Evolutionary conservation across 2,329 filamentous ascomycete species (phyloP), one percentile per base, ranked within the genome.

Genomic region (Aspergillus proliferans): DNA sequence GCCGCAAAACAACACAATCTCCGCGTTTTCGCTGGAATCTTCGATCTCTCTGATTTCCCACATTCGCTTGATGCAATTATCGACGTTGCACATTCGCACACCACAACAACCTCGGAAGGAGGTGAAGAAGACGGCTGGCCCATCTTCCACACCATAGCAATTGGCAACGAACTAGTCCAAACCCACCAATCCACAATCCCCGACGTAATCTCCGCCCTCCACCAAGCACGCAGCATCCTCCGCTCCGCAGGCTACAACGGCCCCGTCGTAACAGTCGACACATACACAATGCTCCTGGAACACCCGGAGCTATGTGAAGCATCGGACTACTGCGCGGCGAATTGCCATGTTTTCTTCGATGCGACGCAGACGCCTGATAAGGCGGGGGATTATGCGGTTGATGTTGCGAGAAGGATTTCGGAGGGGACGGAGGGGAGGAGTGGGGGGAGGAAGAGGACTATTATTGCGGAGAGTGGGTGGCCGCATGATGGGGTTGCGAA

Each of bases 401-500:
- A 74, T 22, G 82, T 84, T 54, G 77, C 74, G 6, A 62, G 72
- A 24, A 65, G 58, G 6, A 71, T 84, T 50, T 71, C 71, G 15
- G 57, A 67, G 6, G 59, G 62, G 3, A 73, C 71, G 3, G 81
- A 77, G 46, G 70, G 71, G 21, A 36, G 18, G 34, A 18, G 14
- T 36, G 34, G 34, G 34, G 15, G 15, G 34, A 36, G 38, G 18
- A 85, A 88, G 68, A 76, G 77, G 42, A 77, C 87, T 28, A 75
- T 92, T 34, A 83, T 94, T 57, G 89, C 87, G 1, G 90, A 95
- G 74, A 85, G 85, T 3, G 90, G 90, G 45, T 95, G 89, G 89
- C 89, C 89, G 39, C 83, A 80, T 65, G 68, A 80, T 56, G 89
- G 89, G 15, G 57, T 73, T 10, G 52, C 76, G 46, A 91, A 93